Evolutionary conservation across 768 basidiomycete genomes (phyloP).

Genomic region (Boletus rubescentipes): DNA sequence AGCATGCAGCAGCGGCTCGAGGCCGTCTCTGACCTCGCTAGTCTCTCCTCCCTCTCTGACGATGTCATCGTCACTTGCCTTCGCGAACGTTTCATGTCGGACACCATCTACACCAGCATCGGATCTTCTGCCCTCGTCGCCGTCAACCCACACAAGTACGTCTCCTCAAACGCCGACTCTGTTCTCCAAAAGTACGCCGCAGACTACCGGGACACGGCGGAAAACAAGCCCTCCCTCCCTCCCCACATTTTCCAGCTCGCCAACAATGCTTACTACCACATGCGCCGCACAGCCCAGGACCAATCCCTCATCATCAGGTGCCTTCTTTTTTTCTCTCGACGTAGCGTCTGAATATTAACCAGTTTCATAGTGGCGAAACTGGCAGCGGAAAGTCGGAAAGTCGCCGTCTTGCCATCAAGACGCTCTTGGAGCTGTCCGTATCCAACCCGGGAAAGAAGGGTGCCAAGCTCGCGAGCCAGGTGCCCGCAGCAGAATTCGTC

Average conservation of each 20-base stretch:
- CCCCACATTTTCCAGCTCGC: no score
- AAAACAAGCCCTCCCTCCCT: no score
- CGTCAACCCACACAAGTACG: constrained; percentile 93
- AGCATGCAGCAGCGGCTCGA: constrained; percentile 68
- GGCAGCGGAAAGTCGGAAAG: constrained; percentile 94
- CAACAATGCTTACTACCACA: no score
- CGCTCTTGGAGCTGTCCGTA: constrained; percentile 87
- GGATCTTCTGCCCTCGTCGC: constrained; percentile 76
- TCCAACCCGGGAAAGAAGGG: constrained; percentile 92
- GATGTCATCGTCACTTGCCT: constrained; percentile 83
- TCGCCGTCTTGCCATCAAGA: constrained; percentile 86
- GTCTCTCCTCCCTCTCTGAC: constrained; percentile 79
- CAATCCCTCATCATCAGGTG: constrained; percentile 89
- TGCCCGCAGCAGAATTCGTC: constrained; percentile 93
- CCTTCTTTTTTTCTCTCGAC: not conserved
- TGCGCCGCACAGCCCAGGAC: constrained; percentile 91
- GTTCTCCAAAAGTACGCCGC: no score
- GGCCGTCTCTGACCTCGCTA: constrained; percentile 66
- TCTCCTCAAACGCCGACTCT: no score
- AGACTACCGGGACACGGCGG: no score
- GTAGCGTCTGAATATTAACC: not conserved
- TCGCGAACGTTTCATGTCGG: constrained; percentile 83
- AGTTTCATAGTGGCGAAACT: constrained; percentile 73
- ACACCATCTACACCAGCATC: constrained; percentile 75
- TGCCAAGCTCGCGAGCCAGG: no score